Evolutionary conservation across 2,329 filamentous ascomycete genomes (phyloP), one percentile per base, ranked within the genome.

Genomic region (Aspergillaceae sp.): DNA sequence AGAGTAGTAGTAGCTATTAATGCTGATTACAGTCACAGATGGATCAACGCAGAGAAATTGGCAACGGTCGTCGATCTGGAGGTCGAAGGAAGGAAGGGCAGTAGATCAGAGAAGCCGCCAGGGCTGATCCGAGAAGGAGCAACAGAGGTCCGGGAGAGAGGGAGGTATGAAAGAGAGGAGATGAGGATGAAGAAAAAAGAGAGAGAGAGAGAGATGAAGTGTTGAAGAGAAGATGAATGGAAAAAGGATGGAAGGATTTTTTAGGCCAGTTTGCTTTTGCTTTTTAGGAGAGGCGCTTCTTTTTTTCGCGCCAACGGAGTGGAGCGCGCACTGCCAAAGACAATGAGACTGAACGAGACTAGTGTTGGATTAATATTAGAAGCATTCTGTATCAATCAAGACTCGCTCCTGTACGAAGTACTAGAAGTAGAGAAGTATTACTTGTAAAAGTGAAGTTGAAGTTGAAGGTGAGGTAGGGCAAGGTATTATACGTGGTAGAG

Each of bases 151-250:
- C 19, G 19, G 19, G 19, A 32, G 1, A 32, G 30, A 32, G 30
- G 46, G 19, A 19, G 19, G 19, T 19, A 38, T 41, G 40, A 30
- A 45, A 43, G 45, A 41, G 29, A 19, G 41, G 7, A 40, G 35
- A 26, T 37, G 41, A 45, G 42, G 32, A 38, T 10, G 26, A 36
- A 46, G 33, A 33, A 11, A 36, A 33, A 47, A 42, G 26, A 42
- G 26, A 30, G 33, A 34, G 37, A 43, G 19, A 19, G 36, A 40
- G 43, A 38, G 29, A 34, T n/a, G 30, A 35, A 44, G 34, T 27
- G 9, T 32, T 38, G 38, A 37, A 9, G 41, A 41, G 44, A 30
- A 35, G 36, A 30, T n/a, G 33, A 29, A 45, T 41, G 30, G 29
- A 43, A 33, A 27, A 10, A 32, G 41, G 26, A 42, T 11, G 9